Evolutionary conservation across 129 eudicot genomes (phyloP), one percentile per base, ranked within the genome.

Genomic region (Dittrichia graveolens): DNA sequence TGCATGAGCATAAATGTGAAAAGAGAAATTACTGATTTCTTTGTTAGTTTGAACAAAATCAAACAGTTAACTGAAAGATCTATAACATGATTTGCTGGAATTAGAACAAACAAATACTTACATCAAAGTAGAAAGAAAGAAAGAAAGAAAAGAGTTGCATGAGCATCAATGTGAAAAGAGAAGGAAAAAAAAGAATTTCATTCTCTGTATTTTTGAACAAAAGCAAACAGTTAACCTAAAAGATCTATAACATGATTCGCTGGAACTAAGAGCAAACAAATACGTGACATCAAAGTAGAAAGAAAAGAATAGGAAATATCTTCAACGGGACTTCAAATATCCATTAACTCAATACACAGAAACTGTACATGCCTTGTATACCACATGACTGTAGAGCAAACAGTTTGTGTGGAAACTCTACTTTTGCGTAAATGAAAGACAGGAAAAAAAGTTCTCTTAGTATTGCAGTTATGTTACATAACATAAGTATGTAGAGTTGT

Each of bases 1-100:
- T 47, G 24, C 11, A 50, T 52, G 16, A 56, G 35, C 71, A 71
- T n/a, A 73, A 48, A 46, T 16, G 63, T 19, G 34, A 64, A 43
- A 46, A 7, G 61, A 50, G 12, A 8, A 24, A 24, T 24, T 24
- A 24, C 31, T 24, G 31, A 24, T 24, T 24, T 24, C 31, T 24
- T 24, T 24, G 31, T 24, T 0, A 0, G 31, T 24, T 24, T 24
- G 31, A 24, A 24, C 31, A 24, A 24, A 24, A 24, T 0, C 31
- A 24, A 24, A 24, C 31, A 24, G 31, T 24, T 24, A 24, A 24
- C 31, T 24, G 31, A 24, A 24, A 24, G 31, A 24, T 24, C 31
- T 24, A 24, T 24, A 24, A 24, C 31, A 24, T 24, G 31, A 24
- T 24, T 24, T 24, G 31, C 31, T 24, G 31, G 31, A 24, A 24